These are phyloP conservation scores for Clonostachys solani DNA, from an alignment of 2,329 filamentous ascomycete species.

Conservation along the genomic window DNA sequence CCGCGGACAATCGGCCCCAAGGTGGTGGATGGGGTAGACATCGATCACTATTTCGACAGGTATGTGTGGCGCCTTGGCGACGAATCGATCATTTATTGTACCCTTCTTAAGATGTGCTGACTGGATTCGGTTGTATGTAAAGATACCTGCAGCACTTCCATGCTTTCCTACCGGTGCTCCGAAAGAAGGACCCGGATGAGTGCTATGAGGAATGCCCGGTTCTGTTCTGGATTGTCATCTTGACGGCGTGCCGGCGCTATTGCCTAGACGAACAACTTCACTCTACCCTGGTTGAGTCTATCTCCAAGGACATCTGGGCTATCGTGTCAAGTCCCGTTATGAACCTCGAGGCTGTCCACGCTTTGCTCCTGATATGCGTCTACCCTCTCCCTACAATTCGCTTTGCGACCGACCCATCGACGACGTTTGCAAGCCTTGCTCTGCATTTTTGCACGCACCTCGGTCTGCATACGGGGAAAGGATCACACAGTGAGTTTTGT, in stretches of 20 bases:
- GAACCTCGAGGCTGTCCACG: conserved; percentile 43
- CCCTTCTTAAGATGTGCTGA: no score
- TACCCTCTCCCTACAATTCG: conserved; percentile 48
- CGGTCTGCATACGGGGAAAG: conserved; percentile 48
- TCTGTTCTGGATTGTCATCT: conserved; percentile 52
- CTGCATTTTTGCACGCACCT: conserved; percentile 42
- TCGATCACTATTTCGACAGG: conserved; percentile 53
- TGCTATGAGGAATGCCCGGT: conserved; percentile 41
- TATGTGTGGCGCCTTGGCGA: conserved; percentile 9
- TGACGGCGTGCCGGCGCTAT: conserved; percentile 44
- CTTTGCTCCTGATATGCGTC: conserved; percentile 43
- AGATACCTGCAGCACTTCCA: conserved; percentile 50
- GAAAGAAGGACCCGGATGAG: conserved; percentile 42
- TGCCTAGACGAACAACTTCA: conserved; percentile 30
- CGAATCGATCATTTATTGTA: neutral
- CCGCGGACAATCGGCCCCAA: conserved; percentile 40
- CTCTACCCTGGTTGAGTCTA: conserved; percentile 38
- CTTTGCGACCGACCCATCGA: conserved; percentile 45
- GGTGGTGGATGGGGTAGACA: conserved; percentile 45
- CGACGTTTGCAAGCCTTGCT: conserved; percentile 39
- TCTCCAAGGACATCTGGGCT: conserved; percentile 40
- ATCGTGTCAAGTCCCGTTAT: conserved; percentile 36
- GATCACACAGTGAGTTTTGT: conserved; percentile 42
- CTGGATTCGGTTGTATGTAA: no score
- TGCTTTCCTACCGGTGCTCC: conserved; percentile 46